Percentiles rank a stretch among this genome's conserved stretches.
Evolutionary conservation across 2,329 filamentous ascomycete species (phyloP).

Genomic region (Tolypocladium amazonense): DNA sequence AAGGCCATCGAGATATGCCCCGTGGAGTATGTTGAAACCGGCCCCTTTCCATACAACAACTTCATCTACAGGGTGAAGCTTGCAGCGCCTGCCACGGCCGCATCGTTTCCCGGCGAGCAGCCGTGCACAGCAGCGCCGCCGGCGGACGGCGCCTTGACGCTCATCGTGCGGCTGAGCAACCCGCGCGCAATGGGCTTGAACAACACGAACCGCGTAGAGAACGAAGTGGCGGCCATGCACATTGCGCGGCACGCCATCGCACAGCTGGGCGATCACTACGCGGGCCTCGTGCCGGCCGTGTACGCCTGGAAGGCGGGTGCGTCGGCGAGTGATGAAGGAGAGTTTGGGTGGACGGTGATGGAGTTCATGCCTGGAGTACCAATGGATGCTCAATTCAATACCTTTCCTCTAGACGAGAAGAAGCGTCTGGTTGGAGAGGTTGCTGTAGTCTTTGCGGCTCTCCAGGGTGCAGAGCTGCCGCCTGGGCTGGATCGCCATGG

Average conservation of each 20-base stretch:
- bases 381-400: neutral
- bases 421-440: neutral
- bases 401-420: neutral
- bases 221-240: slow-evolving; percentile 14
- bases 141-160: neutral
- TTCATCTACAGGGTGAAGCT: slow-evolving; percentile 10
- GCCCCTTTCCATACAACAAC: slow-evolving; percentile 7
- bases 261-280: neutral
- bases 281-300: slow-evolving; percentile 1
- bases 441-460: neutral
- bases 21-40: neutral
- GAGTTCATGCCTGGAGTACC: slow-evolving; percentile 12
- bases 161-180: slow-evolving; percentile 9
- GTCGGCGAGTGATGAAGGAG: neutral
- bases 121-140: neutral
- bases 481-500: neutral
- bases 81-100: neutral
- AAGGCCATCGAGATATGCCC: neutral
- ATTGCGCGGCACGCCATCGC: slow-evolving; percentile 9
- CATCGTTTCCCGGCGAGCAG: neutral
- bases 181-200: slow-evolving; percentile 3
- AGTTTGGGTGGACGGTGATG: slow-evolving; percentile 12
- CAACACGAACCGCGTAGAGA: slow-evolving; percentile 12
- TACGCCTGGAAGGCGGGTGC: slow-evolving; percentile 9
- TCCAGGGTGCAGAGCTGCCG: neutral